These are phyloP conservation scores for Prunus yedoensis DNA, from an alignment of 331 rosid species.

Conservation along the genomic window DNA sequence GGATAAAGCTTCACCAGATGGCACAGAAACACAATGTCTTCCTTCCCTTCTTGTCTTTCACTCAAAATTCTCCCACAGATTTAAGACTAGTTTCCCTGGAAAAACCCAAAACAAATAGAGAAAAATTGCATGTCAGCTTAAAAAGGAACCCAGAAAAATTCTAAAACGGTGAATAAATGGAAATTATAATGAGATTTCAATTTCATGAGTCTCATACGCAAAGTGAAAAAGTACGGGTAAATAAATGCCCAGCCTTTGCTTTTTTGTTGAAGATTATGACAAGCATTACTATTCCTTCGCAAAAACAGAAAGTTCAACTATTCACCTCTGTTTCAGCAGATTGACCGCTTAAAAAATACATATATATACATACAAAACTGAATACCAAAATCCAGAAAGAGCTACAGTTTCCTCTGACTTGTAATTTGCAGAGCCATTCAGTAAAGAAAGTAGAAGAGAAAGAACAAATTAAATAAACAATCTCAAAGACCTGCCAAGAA, in stretches of 20 bases:
- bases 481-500: neutral
- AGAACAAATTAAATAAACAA: conserved; percentile 19
- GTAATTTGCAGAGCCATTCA: conserved; percentile 24
- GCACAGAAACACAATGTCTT: conserved; percentile 21
- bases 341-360: conserved; percentile 18
- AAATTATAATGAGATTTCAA: conserved; percentile 37
- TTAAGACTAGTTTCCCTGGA: conserved; percentile 35
- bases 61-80: conserved; percentile 39
- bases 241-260: conserved; percentile 25
- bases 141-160: conserved; percentile 4
- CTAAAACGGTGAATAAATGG: conserved; percentile 26
- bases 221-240: conserved; percentile 35
- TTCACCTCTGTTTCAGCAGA: conserved; percentile 38
- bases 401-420: conserved; percentile 26
- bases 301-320: conserved; percentile 37
- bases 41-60: conserved; percentile 30
- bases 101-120: conserved; percentile 22
- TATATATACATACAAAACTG: conserved; percentile 1
- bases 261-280: conserved; percentile 37
- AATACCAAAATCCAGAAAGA: conserved; percentile 15
- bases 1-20: conserved; percentile 29
- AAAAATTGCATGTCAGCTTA: conserved; percentile 47
- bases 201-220: conserved; percentile 36
- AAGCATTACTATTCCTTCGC: conserved; percentile 51
- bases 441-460: conserved; percentile 6